Evolutionary conservation across 345 rosid species (phyloP), one percentile per base, ranked within the genome.

Genomic region (Boechera stricta): DNA sequence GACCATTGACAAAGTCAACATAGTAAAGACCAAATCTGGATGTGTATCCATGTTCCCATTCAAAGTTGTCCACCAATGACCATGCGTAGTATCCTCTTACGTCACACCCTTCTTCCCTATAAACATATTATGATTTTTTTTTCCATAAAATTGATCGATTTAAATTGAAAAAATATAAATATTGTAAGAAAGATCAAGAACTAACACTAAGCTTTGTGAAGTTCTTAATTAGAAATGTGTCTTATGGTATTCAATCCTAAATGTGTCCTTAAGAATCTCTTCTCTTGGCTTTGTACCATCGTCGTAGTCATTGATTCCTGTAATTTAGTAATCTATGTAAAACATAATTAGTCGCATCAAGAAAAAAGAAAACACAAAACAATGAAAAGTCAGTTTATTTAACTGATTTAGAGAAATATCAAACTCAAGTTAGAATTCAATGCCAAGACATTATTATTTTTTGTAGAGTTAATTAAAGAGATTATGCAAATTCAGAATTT

Each of bases 51-150:
- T 77, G 61, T 2, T 13, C 61, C 88, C 90, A 90, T 67, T 90
- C 92, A 72, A 88, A 86, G 48, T 86, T 82, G 76, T 90, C 92
- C 61, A 88, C 44, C 4, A 85, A 52, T 73, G 82, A 84, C 90
- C 89, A 90, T 53, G 86, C 84, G 13, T 88, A 79, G 63, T 88
- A 90, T 28, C 92, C 96, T 79, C 85, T 81, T 21, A 88, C 87
- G 7, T 86, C 81, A 67, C 78, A 87, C 2, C 89, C 88, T 57
- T 77, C 81, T 32, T 78, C 73, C 66, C 81, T 78, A 3, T 58
- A 63, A 64, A 51, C 47, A 73, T 32, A 69, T 60, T 31, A 33
- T 32, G 32, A 24, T 38, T 38, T 1, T 1, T 7, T 7, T 28
- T 16, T 10, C 47, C 18, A 3, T 45, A 56, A 48, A 4, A 6